Evolutionary conservation across 306 rosid genomes (phyloP).

Genomic region (Malus sieversii): DNA sequence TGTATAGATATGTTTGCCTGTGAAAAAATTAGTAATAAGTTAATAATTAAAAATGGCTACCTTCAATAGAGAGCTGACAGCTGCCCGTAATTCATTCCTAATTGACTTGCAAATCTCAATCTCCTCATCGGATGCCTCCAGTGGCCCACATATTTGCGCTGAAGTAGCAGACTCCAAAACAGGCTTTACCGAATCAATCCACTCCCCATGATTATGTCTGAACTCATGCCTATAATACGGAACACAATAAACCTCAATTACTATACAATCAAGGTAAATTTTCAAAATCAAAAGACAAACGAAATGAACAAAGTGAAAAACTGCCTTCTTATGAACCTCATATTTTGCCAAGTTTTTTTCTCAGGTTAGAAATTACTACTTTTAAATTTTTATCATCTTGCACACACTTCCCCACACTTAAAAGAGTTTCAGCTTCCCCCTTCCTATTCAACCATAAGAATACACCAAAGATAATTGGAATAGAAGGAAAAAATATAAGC

Average conservation of each 20-base stretch:
- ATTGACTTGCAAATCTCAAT: constrained; percentile 54
- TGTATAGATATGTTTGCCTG: not conserved
- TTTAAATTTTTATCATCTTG: not conserved
- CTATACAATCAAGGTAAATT: not conserved
- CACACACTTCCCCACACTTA: not conserved
- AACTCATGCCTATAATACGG: constrained; percentile 63
- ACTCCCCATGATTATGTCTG: constrained; percentile 49
- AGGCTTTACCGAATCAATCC: constrained; percentile 70
- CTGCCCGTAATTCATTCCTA: constrained; percentile 63
- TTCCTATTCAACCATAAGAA: not conserved
- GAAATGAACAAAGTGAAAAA: not conserved
- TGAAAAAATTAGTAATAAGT: not conserved
- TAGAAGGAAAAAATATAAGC: not conserved
- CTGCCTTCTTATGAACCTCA: not conserved
- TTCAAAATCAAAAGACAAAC: not conserved
- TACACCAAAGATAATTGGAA: not conserved
- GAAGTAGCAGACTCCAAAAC: constrained; percentile 51
- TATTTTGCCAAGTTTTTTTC: not conserved
- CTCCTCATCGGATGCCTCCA: constrained; percentile 43
- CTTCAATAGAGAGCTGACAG: constrained; percentile 71
- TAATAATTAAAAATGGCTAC: constrained; percentile 27
- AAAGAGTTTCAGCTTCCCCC: not conserved
- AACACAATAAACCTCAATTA: not conserved
- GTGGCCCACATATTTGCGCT: constrained; percentile 40
- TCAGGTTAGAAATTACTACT: not conserved